phyloP scores from a whole-genome alignment of 805 yeast genomes.

The Teunomyces funiuensis region DNA sequence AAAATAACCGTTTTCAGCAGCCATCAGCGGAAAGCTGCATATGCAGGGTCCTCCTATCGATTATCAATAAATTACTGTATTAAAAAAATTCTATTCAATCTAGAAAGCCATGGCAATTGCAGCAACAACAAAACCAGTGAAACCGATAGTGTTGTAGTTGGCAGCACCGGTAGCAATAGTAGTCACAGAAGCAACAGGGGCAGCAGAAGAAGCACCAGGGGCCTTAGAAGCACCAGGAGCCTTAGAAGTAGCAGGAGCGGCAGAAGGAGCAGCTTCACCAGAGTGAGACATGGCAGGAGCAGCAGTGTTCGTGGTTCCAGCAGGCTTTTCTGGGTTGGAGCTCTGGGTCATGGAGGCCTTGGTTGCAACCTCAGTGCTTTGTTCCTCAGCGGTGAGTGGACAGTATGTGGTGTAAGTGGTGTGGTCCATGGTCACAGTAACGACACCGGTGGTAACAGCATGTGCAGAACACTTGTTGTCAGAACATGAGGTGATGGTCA shows the following conservation, averaged over 20 bases:
- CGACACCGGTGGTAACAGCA: conserved; percentile 34
- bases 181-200: not conserved
- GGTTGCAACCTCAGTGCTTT: not conserved
- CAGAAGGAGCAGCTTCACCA: not conserved
- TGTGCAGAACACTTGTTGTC: conserved; percentile 24
- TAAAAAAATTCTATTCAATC: no score
- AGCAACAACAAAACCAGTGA: not conserved
- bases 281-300: not conserved
- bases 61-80: no score
- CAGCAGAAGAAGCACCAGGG: not conserved
- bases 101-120: not conserved
- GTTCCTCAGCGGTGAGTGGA: conserved; percentile 17
- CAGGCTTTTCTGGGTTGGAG: no score
- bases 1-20: no score
- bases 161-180: not conserved
- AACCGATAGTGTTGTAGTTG: not conserved
- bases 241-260: not conserved
- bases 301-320: not conserved
- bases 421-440: conserved; percentile 32
- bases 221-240: not conserved
- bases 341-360: no score
- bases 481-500: conserved; percentile 37
- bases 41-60: no score
- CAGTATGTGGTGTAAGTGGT: conserved; percentile 38
- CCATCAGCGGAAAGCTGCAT: no score